Conservation (phyloP, 495 filamentous ascomycete species). For the Aspergillus conjunctus region DNA sequence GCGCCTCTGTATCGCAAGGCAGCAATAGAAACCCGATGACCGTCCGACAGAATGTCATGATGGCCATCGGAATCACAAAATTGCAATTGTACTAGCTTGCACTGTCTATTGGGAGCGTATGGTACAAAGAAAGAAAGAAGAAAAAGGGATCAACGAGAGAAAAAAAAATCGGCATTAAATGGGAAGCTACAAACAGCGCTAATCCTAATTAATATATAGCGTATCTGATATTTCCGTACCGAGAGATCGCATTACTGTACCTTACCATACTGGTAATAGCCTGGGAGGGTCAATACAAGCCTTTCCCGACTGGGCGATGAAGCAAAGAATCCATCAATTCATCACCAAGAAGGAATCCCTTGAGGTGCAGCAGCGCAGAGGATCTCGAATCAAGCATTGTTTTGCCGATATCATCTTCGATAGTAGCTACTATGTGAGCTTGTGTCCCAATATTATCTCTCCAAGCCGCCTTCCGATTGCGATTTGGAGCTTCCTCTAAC, state of each 20-base stretch:
- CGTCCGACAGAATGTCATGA: conserved; percentile 69
- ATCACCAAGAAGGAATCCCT: neutral
- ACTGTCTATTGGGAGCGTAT: conserved; percentile 87
- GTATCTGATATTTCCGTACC: neutral
- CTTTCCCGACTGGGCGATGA: neutral
- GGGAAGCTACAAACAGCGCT: conserved; percentile 29
- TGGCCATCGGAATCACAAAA: conserved; percentile 48
- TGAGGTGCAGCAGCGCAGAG: neutral
- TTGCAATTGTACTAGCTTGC: conserved; percentile 65
- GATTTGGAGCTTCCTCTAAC: neutral
- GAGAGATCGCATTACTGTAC: neutral
- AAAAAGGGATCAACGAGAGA: conserved; percentile 33
- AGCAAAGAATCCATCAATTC: neutral
- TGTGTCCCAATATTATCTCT: neutral
- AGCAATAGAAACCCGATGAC: conserved; percentile 63
- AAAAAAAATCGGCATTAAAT: conserved; percentile 35
- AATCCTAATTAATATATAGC: conserved; percentile 31
- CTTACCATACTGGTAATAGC: neutral
- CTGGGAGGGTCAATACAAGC: neutral
- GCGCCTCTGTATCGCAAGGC: conserved; percentile 81
- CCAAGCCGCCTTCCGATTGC: neutral
- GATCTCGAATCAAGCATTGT: neutral
- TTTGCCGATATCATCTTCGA: neutral
- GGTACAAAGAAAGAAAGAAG: conserved; percentile 46
- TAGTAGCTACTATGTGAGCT: neutral